Evolutionary conservation across 129 eudicot species (phyloP), one percentile per base, ranked within the genome.

Genomic region (Rutidosis leptorrhynchoides): DNA sequence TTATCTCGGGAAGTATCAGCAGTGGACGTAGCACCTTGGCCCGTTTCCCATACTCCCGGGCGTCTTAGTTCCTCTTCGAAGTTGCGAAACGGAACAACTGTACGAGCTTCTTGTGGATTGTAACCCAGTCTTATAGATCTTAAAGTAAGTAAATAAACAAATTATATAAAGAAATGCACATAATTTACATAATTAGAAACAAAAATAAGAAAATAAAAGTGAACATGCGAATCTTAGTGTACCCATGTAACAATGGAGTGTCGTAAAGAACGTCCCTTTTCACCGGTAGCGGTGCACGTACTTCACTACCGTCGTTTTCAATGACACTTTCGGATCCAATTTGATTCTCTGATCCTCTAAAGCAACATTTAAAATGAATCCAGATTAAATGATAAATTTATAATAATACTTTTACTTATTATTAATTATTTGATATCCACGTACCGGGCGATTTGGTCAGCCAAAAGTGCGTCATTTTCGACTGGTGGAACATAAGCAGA

Each of bases 211-310:
- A n/a, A n/a, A n/a, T n/a, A n/a, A n/a, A n/a, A n/a, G 10, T 3
- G 7, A 70, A 17, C 0, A 28, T 5, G 26, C 74, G 35, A 42
- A 17, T 60, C 65, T 58, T 60, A 49, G 22, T 70, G 65, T 88
- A 88, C 98, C 98, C 84, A 61, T 73, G 82, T 26, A 76, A 72
- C 73, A 82, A 76, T 9, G 87, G 79, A 67, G 72, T 67, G 61
- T 85, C 98, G 80, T 92, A 92, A 23, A 92, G 95, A 76, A 90
- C 96, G 20, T 88, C 98, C 80, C 98, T 75, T 84, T 80, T 88
- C 67, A 92, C 98, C 11, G 96, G 98, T 71, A 92, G 71, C 69
- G 98, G 98, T 43, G 98, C 81, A 21, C 98, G 96, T 16, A 92
- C 85, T 72, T 78, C 90, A 62, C 68, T 83, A 27, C 57, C 78